These are phyloP conservation scores for Bidens hawaiensis DNA, from an alignment of 140 eudicot species.

Conservation along the genomic window DNA sequence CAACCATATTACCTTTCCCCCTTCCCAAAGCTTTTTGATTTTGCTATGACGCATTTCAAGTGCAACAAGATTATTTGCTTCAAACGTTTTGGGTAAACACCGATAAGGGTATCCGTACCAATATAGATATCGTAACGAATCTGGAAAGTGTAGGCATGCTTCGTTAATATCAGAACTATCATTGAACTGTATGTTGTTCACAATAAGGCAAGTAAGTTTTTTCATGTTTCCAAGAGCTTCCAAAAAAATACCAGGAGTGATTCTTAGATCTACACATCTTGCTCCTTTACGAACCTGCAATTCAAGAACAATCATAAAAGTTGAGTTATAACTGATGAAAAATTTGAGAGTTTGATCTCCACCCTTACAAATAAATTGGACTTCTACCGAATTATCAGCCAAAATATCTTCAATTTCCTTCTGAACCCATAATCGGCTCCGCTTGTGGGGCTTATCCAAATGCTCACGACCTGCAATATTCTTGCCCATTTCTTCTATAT, in stretches of 20 bases:
- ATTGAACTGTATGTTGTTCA: too few species aligned
- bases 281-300: constrained; percentile 6
- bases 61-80: constrained; percentile 4
- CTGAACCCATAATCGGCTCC: constrained; percentile 19
- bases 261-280: neutral
- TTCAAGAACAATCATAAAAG: neutral
- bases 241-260: neutral
- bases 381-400: constrained; percentile 14
- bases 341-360: neutral
- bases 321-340: neutral
- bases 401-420: constrained; percentile 7
- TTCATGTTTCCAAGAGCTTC: constrained; percentile 17
- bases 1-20: neutral
- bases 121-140: neutral
- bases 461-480: constrained; percentile 13
- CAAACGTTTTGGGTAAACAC: constrained; percentile 8
- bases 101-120: neutral
- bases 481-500: constrained; percentile 20
- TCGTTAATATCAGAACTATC: too few species aligned
- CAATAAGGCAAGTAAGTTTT: constrained; percentile 14
- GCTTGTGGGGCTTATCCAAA: constrained; percentile 11
- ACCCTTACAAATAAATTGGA: neutral
- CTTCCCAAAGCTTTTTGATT: constrained; percentile 1
- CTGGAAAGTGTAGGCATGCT: neutral
- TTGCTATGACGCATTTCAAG: neutral